Evolutionary conservation across 768 basidiomycete genomes (phyloP).

Genomic region (Serendipita vermifera): DNA sequence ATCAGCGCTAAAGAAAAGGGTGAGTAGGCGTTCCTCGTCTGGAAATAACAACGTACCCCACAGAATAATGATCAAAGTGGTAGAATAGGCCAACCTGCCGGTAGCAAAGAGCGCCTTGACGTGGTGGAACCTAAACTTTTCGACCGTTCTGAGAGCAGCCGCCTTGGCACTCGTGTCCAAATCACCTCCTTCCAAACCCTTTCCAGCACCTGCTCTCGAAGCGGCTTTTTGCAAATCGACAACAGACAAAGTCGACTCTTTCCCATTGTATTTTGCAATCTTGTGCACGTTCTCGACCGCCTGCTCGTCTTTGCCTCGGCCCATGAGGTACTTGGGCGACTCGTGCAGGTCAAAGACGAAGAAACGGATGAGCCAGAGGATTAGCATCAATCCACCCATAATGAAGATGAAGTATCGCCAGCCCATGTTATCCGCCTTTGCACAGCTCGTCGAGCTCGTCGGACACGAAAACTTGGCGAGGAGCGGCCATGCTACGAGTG

Average conservation of each 20-base stretch:
- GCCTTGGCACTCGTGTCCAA: slow-evolving; percentile 28
- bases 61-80: slow-evolving; percentile 40
- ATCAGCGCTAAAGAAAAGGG: slow-evolving; percentile 42
- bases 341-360: slow-evolving; percentile 55
- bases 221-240: slow-evolving; percentile 33
- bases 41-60: slow-evolving; percentile 32
- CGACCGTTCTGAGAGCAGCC: slow-evolving; percentile 31
- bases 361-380: slow-evolving; percentile 49
- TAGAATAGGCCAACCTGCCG: slow-evolving; percentile 50
- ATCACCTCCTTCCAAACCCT: slow-evolving; percentile 12
- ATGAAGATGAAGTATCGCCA: slow-evolving; percentile 67
- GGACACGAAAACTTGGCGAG: slow-evolving; percentile 56
- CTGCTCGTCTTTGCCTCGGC: slow-evolving; percentile 45
- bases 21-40: background rate
- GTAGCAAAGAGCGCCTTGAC: slow-evolving; percentile 52
- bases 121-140: slow-evolving; percentile 32
- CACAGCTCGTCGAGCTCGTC: slow-evolving; percentile 26
- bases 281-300: slow-evolving; percentile 51
- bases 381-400: slow-evolving; percentile 57
- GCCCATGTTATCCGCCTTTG: slow-evolving; percentile 49
- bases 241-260: slow-evolving; percentile 33
- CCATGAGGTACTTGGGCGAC: slow-evolving; percentile 60
- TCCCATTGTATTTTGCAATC: slow-evolving; percentile 50
- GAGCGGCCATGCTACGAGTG: slow-evolving; percentile 59
- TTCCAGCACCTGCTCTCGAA: slow-evolving; percentile 13